Conservation (phyloP, 176 grass and related monocot species). For the Thalia dealbata region DNA sequence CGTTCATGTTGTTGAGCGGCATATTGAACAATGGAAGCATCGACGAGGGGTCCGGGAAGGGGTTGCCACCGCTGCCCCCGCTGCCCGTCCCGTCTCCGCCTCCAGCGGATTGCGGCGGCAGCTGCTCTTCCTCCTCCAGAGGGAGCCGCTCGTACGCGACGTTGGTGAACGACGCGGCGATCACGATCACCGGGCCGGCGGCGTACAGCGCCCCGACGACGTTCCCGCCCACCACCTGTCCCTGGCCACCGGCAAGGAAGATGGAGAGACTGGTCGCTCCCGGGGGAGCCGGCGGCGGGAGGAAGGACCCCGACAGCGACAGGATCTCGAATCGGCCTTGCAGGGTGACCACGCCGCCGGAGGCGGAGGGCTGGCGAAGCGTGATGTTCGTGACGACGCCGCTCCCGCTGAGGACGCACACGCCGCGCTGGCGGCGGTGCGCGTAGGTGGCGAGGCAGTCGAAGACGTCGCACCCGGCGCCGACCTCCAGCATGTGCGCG, state of each 20-base stretch:
- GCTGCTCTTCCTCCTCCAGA: slow-evolving; percentile 13
- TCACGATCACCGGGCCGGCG: slow-evolving; percentile 7
- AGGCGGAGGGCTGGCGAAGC: slow-evolving; percentile 15
- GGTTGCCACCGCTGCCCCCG: neutral
- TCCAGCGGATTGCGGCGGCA: neutral
- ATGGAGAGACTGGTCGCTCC: slow-evolving; percentile 18
- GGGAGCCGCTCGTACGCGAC: slow-evolving; percentile 21
- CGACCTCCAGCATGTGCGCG: slow-evolving; percentile 18
- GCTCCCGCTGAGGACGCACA: slow-evolving; percentile 21
- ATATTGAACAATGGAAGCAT: slow-evolving; percentile 12
- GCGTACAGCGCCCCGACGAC: slow-evolving; percentile 16
- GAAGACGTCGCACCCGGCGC: slow-evolving; percentile 18
- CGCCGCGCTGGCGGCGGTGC: slow-evolving; percentile 12
- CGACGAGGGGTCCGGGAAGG: neutral
- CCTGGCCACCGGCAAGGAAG: slow-evolving; percentile 13
- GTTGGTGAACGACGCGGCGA: slow-evolving; percentile 20
- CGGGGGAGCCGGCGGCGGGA: slow-evolving; percentile 11
- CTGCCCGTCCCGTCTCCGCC: neutral
- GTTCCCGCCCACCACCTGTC: slow-evolving; percentile 20
- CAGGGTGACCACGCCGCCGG: slow-evolving; percentile 11
- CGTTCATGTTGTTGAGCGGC: neutral
- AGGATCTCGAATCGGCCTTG: slow-evolving; percentile 18
- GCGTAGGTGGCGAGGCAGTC: slow-evolving; percentile 18
- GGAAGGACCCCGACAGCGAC: slow-evolving; percentile 13
- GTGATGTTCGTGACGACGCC: slow-evolving; percentile 17